Evolutionary conservation across 2,329 filamentous ascomycete genomes (phyloP), one percentile per base, ranked within the genome.

Genomic region (Endothia cerciana): DNA sequence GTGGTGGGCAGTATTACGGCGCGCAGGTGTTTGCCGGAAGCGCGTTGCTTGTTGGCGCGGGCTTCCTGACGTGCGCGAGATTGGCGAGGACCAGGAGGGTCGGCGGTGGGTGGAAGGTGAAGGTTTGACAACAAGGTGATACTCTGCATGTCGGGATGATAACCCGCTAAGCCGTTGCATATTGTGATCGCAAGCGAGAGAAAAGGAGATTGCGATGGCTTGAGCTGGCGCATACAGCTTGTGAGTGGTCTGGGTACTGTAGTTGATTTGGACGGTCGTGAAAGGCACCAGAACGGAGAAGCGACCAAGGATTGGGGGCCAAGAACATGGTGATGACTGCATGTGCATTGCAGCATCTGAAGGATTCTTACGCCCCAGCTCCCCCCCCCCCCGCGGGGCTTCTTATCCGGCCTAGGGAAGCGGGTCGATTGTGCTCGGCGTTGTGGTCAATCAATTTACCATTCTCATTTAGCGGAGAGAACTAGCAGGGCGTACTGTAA

Each of bases 11-110:
- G 6, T 86, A 84, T 55, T 70, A 72, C 7, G 83, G 81, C 0
- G 83, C 83, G 6, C 83, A 86, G 74, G 73, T 71, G 1, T 87
- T 85, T 69, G 79, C 82, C 0, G 84, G 81, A 0, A 70, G 72
- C 0, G 77, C 75, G 28, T 65, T 86, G 71, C 43, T 83, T 10
- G 62, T 82, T 1, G 82, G 82, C 0, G 75, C 73, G 41, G 71
- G 68, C 0, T 77, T 83, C 17, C 72, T 85, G 61, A 60, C 74
- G 0, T 75, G 75, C 0, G 79, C 81, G 10, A 77, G 80, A 70
- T 51, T 74, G 43, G 77, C 74, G 17, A 77, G 77, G 71, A 78
- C 79, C 73, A 75, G 74, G 55, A 77, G 72, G 68, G 71, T 74
- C 7, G 77, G 77, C 0, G 66, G 71, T n/a, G 77, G 77, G 11